phyloP scores from a whole-genome alignment of 2,329 filamentous ascomycete species.

The Aspergillus bombycis region DNA sequence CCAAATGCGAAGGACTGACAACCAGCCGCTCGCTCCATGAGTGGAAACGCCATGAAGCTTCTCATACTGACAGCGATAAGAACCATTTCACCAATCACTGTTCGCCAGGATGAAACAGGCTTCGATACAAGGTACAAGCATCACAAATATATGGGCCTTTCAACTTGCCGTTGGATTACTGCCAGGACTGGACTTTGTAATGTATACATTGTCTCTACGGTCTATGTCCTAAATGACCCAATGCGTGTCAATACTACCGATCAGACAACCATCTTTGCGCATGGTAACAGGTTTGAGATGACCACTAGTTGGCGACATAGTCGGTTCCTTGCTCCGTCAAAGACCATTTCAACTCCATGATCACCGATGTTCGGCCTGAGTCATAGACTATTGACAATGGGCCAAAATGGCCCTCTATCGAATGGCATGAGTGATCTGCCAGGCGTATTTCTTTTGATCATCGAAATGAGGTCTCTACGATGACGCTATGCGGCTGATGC shows the following conservation, averaged over 20 bases:
- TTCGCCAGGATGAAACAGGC: background rate
- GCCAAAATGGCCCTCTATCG: background rate
- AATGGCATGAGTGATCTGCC: background rate
- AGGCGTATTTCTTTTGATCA: background rate
- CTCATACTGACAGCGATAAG: background rate
- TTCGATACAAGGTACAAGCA: background rate
- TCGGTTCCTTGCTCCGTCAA: background rate
- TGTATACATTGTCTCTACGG: too few species aligned
- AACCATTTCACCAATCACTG: background rate
- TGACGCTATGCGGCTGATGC: background rate
- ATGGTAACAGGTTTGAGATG: too few species aligned
- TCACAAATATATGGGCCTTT: too few species aligned
- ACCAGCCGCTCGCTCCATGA: background rate
- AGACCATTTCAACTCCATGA: background rate
- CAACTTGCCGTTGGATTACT: background rate
- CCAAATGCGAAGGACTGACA: background rate
- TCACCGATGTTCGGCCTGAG: background rate
- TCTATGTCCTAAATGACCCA: too few species aligned
- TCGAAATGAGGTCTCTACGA: background rate
- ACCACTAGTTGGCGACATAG: background rate
- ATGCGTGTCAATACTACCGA: too few species aligned
- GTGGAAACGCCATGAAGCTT: background rate
- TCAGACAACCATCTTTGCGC: too few species aligned
- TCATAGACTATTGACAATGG: background rate
- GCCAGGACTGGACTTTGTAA: too few species aligned